Conservation (phyloP, 768 basidiomycete genomes). For the Sistotremastrum niveocremeum region DNA sequence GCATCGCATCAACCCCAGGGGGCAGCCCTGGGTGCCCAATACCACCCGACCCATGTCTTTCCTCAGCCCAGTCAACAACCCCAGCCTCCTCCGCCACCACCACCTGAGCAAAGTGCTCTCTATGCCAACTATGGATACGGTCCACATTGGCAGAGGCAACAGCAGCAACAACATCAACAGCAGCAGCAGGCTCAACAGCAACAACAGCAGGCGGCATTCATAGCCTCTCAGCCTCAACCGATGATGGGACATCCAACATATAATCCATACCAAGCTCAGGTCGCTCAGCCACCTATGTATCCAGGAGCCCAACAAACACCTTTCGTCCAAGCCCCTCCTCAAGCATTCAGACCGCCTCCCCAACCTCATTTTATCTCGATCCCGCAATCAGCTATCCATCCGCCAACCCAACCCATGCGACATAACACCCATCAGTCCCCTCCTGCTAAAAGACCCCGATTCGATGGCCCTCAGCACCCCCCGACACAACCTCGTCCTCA, state of each 20-base stretch:
- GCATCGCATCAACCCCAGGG: slow-evolving; percentile 43
- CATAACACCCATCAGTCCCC: slow-evolving; percentile 71
- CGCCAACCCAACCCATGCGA: slow-evolving; percentile 27
- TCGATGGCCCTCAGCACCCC: slow-evolving; percentile 61
- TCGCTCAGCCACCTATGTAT: slow-evolving; percentile 29
- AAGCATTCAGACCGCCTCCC: slow-evolving; percentile 26
- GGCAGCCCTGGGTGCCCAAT: slow-evolving; percentile 30
- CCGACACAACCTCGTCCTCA: slow-evolving; percentile 20
- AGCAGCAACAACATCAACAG: slow-evolving; percentile 26
- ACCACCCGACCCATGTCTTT: slow-evolving; percentile 53
- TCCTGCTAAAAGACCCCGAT: slow-evolving; percentile 82
- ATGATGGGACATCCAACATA: slow-evolving; percentile 46
- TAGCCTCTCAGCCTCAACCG: slow-evolving; percentile 35
- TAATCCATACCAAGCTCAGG: slow-evolving; percentile 59
- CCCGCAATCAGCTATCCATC: neutral
- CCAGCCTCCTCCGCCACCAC: slow-evolving; percentile 39
- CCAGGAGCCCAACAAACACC: slow-evolving; percentile 18
- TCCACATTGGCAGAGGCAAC: slow-evolving; percentile 37
- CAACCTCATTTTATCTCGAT: slow-evolving; percentile 16
- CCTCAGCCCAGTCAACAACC: slow-evolving; percentile 28
- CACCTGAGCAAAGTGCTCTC: slow-evolving; percentile 68
- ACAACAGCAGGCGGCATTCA: slow-evolving; percentile 33
- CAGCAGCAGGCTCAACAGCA: slow-evolving; percentile 46
- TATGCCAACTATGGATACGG: slow-evolving; percentile 92
- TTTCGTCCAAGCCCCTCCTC: slow-evolving; percentile 35